Base-by-base conservation (phyloP, 805 yeast genomes). In the Ogataea glucozyma region DNA sequence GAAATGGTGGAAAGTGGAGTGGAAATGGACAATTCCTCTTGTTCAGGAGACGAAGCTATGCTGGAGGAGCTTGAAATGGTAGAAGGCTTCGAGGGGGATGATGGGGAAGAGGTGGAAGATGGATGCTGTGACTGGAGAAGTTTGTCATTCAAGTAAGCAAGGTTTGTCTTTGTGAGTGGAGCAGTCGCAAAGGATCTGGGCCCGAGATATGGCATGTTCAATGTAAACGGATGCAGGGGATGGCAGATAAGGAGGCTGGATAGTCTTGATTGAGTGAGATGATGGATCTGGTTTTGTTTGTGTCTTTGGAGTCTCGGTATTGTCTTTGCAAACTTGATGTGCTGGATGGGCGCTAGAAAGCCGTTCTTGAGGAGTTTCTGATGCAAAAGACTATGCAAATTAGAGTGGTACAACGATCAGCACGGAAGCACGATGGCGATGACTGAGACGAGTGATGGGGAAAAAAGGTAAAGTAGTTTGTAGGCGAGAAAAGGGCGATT, bases 141-240 rank as follows among this genome's bases (percentile, higher is more conserved):
- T 41, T 47, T 51, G 40, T 53, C 54, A 40, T 61, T 60, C 40
- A 64, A 47, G 33, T 53, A 60, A 21, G 62, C 60, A 31, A 64
- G 48, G 45, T 64, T 64, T 32, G 52, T 56, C 7, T 57, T 46
- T 6, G 69, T 64, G 12, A 64, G 40, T 17, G 67, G 69, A 24
- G 67, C 56, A 12, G 69, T 64, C n/a, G 53, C 58, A 46, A 62
- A 64, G 6, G 67, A 51, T 47, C 53, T 61, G 26, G 69, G 67
- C 22, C 69, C 69, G 31, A 64, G 45, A 45, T 62, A 64, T 41
- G 69, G 61, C 69, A 64, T 64, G 11, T 31, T 21, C 23, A 23
- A 24, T n/a, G 31, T 27, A 34, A 18, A 31, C 34, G 16, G 26
- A 9, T 18, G 23, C 9, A 23, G 17, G 9, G 31, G 13, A 17